These are phyloP conservation scores for Discostella pseudostelligera DNA, from an alignment of 108 stramenopile species.

Conservation along the genomic window DNA sequence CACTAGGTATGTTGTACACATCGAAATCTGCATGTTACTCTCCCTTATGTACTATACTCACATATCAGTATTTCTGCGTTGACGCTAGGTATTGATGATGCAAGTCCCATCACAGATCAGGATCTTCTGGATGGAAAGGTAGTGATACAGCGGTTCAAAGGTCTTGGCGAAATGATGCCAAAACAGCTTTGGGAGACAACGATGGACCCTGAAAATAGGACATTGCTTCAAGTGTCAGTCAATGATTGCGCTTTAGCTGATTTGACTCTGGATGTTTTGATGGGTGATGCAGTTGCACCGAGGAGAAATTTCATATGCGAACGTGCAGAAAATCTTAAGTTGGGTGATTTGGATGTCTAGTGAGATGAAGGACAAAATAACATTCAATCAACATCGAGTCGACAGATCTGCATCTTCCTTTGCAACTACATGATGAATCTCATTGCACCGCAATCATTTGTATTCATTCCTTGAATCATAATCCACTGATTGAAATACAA, in stretches of 20 bases:
- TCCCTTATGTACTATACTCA: too few relatives aligned
- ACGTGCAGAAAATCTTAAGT: conserved; percentile 69
- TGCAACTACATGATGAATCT: too few relatives aligned
- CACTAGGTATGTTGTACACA: conserved; percentile 45
- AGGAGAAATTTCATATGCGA: conserved; percentile 82
- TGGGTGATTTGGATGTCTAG: conserved; percentile 88
- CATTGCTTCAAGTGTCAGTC: conserved; percentile 81
- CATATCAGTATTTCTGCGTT: too few relatives aligned
- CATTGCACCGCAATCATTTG: too few relatives aligned
- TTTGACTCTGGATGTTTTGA: conserved; percentile 78
- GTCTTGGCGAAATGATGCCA: conserved; percentile 97
- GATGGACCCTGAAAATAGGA: conserved; percentile 87
- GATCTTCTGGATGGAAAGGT: conserved; percentile 59
- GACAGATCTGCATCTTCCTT: too few relatives aligned
- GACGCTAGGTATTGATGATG: conserved; percentile 45
- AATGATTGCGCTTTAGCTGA: conserved; percentile 88
- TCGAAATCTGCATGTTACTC: too few relatives aligned
- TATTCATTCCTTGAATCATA: too few relatives aligned
- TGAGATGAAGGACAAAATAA: too few relatives aligned
- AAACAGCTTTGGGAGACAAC: conserved; percentile 94
- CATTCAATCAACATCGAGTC: too few relatives aligned
- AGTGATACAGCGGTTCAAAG: conserved; percentile 81
- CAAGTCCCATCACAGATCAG: conserved; percentile 29
- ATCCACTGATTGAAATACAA: too few relatives aligned
- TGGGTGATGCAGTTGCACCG: conserved; percentile 90